A percentile compares a stretch with the other conserved stretches of the same genome.
Evolutionary conservation across 306 rosid genomes (phyloP).

Genomic region (Acacia confusa): DNA sequence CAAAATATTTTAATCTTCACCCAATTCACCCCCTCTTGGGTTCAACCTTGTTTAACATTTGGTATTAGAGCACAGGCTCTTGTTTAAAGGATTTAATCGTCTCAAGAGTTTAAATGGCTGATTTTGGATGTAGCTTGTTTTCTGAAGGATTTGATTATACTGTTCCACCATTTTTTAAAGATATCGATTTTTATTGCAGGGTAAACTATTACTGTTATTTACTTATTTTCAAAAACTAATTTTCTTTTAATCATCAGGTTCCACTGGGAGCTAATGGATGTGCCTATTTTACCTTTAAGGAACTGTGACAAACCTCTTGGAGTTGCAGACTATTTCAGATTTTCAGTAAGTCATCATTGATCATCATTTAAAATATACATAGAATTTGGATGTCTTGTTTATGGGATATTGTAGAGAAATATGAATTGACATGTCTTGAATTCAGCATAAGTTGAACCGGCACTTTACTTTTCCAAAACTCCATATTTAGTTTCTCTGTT

Average conservation of each 20-base stretch:
- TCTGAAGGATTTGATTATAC: too few relatives aligned
- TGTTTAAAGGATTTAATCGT: too few relatives aligned
- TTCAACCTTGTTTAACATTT: too few relatives aligned
- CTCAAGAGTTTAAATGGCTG: too few relatives aligned
- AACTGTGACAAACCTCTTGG: slow-evolving; percentile 93
- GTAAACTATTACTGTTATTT: neutral
- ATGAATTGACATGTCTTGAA: slow-evolving; percentile 1
- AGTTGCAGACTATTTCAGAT: slow-evolving; percentile 94
- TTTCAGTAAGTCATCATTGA: slow-evolving; percentile 70
- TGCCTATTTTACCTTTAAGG: slow-evolving; percentile 82
- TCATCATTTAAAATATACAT: neutral
- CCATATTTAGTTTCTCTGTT: slow-evolving; percentile 8
- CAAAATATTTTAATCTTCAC: too few relatives aligned
- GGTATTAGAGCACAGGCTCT: too few relatives aligned
- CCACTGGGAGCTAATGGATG: slow-evolving; percentile 87
- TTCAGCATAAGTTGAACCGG: neutral
- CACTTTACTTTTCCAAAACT: slow-evolving; percentile 12
- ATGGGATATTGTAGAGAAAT: slow-evolving; percentile 13
- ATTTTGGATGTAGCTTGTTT: too few relatives aligned
- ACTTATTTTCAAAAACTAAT: slow-evolving; percentile 7
- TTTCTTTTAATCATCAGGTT: slow-evolving; percentile 51
- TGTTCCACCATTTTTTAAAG: too few relatives aligned
- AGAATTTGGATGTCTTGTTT: slow-evolving; percentile 7
- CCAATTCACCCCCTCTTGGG: too few relatives aligned
- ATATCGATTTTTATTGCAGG: slow-evolving; percentile 8